Evolutionary conservation across 192 early-diverging fungal species (phyloP), one percentile per base, ranked within the genome.

Genomic region (Entrophospora sp.): DNA sequence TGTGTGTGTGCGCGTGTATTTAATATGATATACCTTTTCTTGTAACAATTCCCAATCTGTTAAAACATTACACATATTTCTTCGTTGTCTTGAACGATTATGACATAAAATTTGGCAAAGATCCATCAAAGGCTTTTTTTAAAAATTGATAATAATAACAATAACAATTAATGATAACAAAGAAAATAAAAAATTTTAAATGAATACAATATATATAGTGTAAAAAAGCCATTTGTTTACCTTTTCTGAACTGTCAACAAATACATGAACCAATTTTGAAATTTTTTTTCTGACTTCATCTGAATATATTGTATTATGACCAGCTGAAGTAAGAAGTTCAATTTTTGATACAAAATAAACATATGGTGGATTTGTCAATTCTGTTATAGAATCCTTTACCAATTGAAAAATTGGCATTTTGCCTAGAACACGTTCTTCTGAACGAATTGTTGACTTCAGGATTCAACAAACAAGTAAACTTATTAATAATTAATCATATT

Each of bases 71-170:
- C 77, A 71, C 55, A 85, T 57, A 35, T 83, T 77, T 16, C 87
- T 61, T 22, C 79, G 69, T 68, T 87, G 84, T 0, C 87, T 72
- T 18, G 85, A 71, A 8, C 83, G 79, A 38, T 89, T 89, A 48
- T 81, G 79, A 14, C 81, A 83, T 18, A 77, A 70, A 22, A 83
- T 76, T 59, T 76, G 77, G 25, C 81, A 65, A 6, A 74, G 71
- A 48, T 79, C 76, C n/a, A 75, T 65, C 67, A 85, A 78, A 0
- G 81, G 76, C 71, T 84, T 77, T 40, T 65, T 63, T 4, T 46
- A 68, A 58, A 63, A 4, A 69, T 67, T 7, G 68, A 66, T 60
- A 16, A 69, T 57, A 14, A 64, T 65, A 31, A 35, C 22, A 22
- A 69, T 67, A 4, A 69, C 63, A 13, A 71, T 69, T 60, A 16